Conservation (phyloP, 139 green algal species). For the Volvox africanus region DNA sequence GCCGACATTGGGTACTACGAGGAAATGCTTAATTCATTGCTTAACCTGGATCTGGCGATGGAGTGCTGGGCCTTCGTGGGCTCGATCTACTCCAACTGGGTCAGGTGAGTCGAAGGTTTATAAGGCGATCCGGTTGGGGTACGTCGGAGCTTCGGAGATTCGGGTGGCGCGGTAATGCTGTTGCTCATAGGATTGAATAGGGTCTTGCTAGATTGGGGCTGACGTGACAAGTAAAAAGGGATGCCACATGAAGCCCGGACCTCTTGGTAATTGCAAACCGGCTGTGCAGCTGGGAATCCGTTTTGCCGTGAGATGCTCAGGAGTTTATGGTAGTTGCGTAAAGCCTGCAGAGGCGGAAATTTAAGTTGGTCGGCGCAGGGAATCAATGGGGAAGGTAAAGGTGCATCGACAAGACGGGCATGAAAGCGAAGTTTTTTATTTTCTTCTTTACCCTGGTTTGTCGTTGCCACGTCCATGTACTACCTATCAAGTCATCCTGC, state of each 20-base stretch:
- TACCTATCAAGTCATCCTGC: not conserved
- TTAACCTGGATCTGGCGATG: constrained; percentile 51
- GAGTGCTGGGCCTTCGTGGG: constrained; percentile 52
- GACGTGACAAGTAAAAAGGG: not conserved
- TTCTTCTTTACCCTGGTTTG: not conserved
- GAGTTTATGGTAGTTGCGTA: too few species aligned
- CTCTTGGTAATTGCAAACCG: too few species aligned
- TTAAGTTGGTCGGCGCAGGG: too few species aligned
- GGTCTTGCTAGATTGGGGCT: not conserved
- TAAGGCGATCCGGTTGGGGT: not conserved
- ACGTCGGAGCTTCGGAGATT: not conserved
- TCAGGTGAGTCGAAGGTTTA: not conserved
- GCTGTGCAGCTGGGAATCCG: too few species aligned
- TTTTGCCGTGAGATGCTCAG: too few species aligned
- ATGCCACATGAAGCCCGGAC: too few species aligned
- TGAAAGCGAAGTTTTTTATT: not conserved
- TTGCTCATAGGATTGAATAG: not conserved
- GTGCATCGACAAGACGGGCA: not conserved
- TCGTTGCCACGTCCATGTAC: not conserved
- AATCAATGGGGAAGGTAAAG: not conserved
- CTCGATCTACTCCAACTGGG: constrained; percentile 61
- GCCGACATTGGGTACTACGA: constrained; percentile 29
- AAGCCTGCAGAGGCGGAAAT: too few species aligned
- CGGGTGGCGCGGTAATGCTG: not conserved
- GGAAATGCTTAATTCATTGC: constrained; percentile 50